These are phyloP conservation scores for Saccharomyces cerevisiae DNA, from an alignment of 805 yeast genomes.

Conservation along the genomic window DNA sequence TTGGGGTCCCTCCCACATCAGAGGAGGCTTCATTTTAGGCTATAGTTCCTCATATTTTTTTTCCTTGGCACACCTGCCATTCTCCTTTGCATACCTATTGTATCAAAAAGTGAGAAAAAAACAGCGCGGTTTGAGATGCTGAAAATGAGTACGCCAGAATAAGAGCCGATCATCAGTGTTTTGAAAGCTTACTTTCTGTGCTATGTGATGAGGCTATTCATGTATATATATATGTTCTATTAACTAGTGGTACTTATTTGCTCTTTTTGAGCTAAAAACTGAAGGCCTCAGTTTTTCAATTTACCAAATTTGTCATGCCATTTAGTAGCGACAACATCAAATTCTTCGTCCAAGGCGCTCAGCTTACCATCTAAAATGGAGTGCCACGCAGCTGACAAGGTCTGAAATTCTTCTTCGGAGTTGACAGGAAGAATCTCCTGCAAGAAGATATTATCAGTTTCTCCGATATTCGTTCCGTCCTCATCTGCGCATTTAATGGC, in stretches of 20 bases:
- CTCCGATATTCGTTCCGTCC: constrained; percentile 21
- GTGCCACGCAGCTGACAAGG: constrained; percentile 22
- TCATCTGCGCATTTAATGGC: constrained; percentile 28
- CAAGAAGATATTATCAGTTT: constrained; percentile 26
- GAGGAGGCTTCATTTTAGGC: not conserved
- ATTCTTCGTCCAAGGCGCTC: constrained; percentile 10
- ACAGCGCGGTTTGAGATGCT: not conserved
- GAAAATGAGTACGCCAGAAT: not conserved
- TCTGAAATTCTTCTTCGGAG: constrained; percentile 17
- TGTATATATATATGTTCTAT: not conserved
- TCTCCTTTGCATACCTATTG: not conserved
- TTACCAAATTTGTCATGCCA: constrained; percentile 24
- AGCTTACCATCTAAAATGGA: constrained; percentile 15
- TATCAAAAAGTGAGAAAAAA: not conserved
- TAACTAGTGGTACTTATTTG: not conserved
- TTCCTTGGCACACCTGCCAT: not conserved
- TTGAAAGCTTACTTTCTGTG: not conserved
- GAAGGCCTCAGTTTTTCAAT: constrained; percentile 6
- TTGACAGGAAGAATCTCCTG: constrained; percentile 26
- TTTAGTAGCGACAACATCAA: constrained; percentile 10
- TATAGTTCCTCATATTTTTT: not conserved
- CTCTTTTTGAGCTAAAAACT: not conserved
- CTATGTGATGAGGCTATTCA: not conserved
- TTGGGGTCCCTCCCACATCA: not conserved
- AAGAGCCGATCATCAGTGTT: not conserved